Percentiles rank a stretch among this genome's conserved stretches.
Evolutionary conservation across 495 filamentous ascomycete genomes (phyloP).

Genomic region (Trichoderma asperelloides): DNA sequence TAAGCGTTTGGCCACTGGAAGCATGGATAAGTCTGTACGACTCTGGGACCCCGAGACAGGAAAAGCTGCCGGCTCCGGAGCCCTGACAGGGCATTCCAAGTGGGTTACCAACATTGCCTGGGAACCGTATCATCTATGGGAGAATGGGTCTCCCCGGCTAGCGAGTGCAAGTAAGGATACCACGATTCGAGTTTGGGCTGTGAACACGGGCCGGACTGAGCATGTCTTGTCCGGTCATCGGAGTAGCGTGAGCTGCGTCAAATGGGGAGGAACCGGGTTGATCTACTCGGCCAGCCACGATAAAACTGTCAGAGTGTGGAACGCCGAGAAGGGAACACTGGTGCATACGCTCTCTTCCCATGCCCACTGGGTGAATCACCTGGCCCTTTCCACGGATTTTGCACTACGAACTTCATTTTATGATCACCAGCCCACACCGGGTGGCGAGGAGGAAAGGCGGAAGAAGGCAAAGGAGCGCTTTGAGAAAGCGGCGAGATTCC

Average conservation of each 20-base stretch:
- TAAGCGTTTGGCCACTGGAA: slow-evolving; percentile 74
- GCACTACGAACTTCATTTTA: slow-evolving; percentile 81
- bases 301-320: slow-evolving; percentile 89
- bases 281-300: slow-evolving; percentile 67
- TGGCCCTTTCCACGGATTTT: slow-evolving; percentile 88
- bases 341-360: slow-evolving; percentile 72
- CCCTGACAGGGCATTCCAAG: slow-evolving; percentile 79
- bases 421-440: slow-evolving; percentile 66
- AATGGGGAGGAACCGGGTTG: slow-evolving; percentile 83
- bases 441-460: slow-evolving; percentile 58
- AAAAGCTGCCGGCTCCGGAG: slow-evolving; percentile 58
- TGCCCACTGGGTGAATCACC: slow-evolving; percentile 92
- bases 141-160: slow-evolving; percentile 63
- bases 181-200: slow-evolving; percentile 84
- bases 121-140: slow-evolving; percentile 88
- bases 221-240: slow-evolving; percentile 82
- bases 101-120: slow-evolving; percentile 84
- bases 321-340: slow-evolving; percentile 66
- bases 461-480: slow-evolving; percentile 77
- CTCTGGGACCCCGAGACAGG: slow-evolving; percentile 87
- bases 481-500: slow-evolving; percentile 73
- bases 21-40: slow-evolving; percentile 86
- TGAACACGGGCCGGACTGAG: slow-evolving; percentile 66
- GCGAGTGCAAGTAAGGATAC: slow-evolving; percentile 87
- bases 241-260: slow-evolving; percentile 77